Conservation (phyloP, 2,329 filamentous ascomycete species). For the Paecilomyces formosus region DNA sequence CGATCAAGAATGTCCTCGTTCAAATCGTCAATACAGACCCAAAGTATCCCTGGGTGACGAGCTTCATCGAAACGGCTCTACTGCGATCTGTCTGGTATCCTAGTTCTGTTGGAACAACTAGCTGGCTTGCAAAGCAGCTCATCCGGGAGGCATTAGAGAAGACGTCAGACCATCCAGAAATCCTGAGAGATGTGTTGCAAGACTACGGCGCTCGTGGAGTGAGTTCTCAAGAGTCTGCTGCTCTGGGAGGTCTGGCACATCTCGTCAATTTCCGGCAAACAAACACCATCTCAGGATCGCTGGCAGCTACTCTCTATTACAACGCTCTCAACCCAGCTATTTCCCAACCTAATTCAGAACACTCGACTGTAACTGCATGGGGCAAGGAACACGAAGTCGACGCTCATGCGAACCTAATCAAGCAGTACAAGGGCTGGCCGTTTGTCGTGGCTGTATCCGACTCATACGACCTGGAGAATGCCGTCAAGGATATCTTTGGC, state of each 20-base stretch:
- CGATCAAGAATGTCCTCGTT: background rate
- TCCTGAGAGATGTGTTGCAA: background rate
- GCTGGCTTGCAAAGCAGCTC: background rate
- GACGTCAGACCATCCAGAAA: background rate
- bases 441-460: background rate
- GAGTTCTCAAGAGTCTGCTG: background rate
- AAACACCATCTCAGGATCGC: background rate
- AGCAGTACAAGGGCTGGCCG: background rate
- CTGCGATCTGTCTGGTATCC: background rate
- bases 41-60: background rate
- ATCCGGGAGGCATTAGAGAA: background rate
- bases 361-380: background rate
- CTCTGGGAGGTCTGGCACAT: background rate
- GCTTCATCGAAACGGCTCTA: background rate
- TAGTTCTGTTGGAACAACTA: background rate
- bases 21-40: background rate
- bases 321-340: background rate
- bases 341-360: background rate
- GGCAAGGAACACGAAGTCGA: background rate
- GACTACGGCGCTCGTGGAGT: constrained; percentile 1
- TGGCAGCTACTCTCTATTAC: background rate
- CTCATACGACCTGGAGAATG: background rate
- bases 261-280: constrained; percentile 1
- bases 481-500: background rate
- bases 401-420: background rate